phyloP scores from a whole-genome alignment of 139 green algal species.

The Deuterostichococcus epilithicus region DNA sequence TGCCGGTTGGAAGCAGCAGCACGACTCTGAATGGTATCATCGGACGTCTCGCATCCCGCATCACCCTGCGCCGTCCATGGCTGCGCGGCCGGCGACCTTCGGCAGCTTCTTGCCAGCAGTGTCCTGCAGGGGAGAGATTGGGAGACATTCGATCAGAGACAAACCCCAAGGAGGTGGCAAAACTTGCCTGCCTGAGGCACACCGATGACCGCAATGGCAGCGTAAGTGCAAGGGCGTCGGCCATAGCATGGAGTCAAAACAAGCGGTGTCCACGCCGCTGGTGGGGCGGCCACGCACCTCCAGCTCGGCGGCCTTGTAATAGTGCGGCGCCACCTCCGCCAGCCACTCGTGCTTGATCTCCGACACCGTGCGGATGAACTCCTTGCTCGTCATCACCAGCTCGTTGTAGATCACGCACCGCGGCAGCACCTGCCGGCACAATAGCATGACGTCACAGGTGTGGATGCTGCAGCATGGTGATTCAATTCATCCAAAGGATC shows the following conservation, averaged over 20 bases:
- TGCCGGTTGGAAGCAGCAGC: no score
- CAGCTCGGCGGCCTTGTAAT: conserved; percentile 60
- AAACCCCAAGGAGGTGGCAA: conserved; percentile 31
- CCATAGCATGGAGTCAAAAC: background rate
- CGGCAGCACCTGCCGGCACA: conserved; percentile 41
- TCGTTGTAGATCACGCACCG: conserved; percentile 92
- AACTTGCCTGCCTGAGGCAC: background rate
- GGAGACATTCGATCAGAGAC: no score
- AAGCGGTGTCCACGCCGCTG: conserved; percentile 5
- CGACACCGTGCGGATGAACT: conserved; percentile 91
- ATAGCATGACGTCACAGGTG: no score
- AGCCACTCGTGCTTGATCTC: conserved; percentile 97
- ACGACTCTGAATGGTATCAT: no score
- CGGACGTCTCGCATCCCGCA: no score
- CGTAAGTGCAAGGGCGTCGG: background rate
- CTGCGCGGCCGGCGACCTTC: conserved; percentile 64
- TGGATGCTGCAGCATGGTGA: no score
- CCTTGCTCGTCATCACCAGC: conserved; percentile 95
- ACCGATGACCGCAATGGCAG: background rate
- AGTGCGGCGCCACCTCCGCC: conserved; percentile 96
- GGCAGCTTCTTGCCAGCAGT: conserved; percentile 76
- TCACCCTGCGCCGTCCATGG: conserved; percentile 9
- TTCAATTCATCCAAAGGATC: no score
- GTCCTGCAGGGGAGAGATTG: no score
- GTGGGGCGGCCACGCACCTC: background rate